A percentile compares a stretch with the other conserved stretches of the same genome.
These are phyloP conservation scores for Monilinia laxa DNA, from an alignment of 2,329 filamentous ascomycete genomes.

Conservation along the genomic window DNA sequence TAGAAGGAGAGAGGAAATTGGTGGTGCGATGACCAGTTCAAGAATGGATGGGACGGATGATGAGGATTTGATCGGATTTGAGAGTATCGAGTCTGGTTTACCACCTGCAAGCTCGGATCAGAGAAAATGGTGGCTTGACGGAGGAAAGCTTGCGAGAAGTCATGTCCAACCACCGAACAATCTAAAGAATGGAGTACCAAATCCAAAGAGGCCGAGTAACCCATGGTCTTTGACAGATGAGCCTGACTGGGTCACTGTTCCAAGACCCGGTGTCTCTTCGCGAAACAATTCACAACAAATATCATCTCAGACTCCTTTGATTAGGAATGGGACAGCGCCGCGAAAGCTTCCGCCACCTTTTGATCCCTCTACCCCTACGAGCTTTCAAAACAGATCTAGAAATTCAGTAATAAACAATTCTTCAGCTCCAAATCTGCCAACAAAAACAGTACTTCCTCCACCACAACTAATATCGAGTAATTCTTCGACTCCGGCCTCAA, in stretches of 20 bases:
- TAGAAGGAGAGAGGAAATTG: slow-evolving; percentile 64
- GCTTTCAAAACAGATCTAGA: slow-evolving; percentile 12
- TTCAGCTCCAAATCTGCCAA: slow-evolving; percentile 15
- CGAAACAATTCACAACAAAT: slow-evolving; percentile 21
- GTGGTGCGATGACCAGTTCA: slow-evolving; percentile 58
- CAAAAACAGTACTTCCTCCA: slow-evolving; percentile 26
- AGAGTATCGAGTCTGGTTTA: slow-evolving; percentile 76
- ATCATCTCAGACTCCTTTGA: slow-evolving; percentile 26
- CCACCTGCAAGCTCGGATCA: slow-evolving; percentile 66
- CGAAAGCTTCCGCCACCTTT: slow-evolving; percentile 40
- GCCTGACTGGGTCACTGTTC: slow-evolving; percentile 77
- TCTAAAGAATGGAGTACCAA: slow-evolving; percentile 64
- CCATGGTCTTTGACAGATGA: slow-evolving; percentile 75
- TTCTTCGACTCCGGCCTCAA: slow-evolving; percentile 22
- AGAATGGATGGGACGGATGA: slow-evolving; percentile 67
- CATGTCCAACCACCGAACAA: slow-evolving; percentile 61
- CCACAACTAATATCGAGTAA: slow-evolving; percentile 23
- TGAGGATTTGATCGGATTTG: slow-evolving; percentile 78
- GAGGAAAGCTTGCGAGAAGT: slow-evolving; percentile 67
- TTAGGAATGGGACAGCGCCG: slow-evolving; percentile 25
- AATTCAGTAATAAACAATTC: slow-evolving; percentile 24
- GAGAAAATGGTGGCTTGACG: slow-evolving; percentile 70
- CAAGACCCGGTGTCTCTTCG: slow-evolving; percentile 41
- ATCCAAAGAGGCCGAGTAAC: slow-evolving; percentile 73
- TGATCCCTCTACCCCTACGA: slow-evolving; percentile 23